Conservation (phyloP, 2,329 filamentous ascomycete species). For the Phoma sp. region DNA sequence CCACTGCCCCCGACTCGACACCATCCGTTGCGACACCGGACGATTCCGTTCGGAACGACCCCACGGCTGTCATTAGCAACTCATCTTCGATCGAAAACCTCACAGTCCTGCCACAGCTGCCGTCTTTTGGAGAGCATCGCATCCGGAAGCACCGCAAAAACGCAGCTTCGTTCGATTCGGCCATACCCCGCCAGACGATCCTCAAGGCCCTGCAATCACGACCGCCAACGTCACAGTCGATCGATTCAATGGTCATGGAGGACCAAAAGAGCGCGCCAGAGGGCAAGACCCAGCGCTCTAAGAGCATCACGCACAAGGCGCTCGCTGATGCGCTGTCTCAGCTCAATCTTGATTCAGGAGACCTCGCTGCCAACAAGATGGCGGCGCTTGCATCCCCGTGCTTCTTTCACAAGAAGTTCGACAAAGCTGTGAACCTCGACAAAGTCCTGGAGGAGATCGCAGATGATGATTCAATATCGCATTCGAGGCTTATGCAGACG, state of each 20-base stretch:
- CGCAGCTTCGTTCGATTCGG: slow-evolving; percentile 64
- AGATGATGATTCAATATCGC: slow-evolving; percentile 85
- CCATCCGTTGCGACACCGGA: slow-evolving; percentile 32
- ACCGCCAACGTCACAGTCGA: slow-evolving; percentile 61
- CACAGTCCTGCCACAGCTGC: slow-evolving; percentile 37
- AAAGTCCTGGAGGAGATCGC: slow-evolving; percentile 94
- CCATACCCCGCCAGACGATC: slow-evolving; percentile 77
- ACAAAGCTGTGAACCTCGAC: slow-evolving; percentile 92
- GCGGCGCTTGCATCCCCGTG: slow-evolving; percentile 86
- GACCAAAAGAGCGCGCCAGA: slow-evolving; percentile 46
- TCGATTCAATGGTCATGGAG: slow-evolving; percentile 65
- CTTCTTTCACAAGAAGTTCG: slow-evolving; percentile 97
- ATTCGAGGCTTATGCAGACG: slow-evolving; percentile 92
- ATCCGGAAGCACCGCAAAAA: slow-evolving; percentile 47
- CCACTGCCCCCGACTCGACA: slow-evolving; percentile 26
- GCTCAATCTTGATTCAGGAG: slow-evolving; percentile 55
- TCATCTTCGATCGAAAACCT: slow-evolving; percentile 47
- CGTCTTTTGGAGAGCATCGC: slow-evolving; percentile 47
- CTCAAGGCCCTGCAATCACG: slow-evolving; percentile 79
- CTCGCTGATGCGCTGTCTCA: slow-evolving; percentile 66
- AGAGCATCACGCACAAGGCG: slow-evolving; percentile 56
- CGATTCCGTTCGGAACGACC: slow-evolving; percentile 30
- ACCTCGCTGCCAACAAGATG: slow-evolving; percentile 54
- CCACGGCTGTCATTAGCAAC: slow-evolving; percentile 32
- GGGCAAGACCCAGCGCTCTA: slow-evolving; percentile 34